Base-by-base conservation (phyloP, 805 yeast genomes). In the Debaryomyces maramus region DNA sequence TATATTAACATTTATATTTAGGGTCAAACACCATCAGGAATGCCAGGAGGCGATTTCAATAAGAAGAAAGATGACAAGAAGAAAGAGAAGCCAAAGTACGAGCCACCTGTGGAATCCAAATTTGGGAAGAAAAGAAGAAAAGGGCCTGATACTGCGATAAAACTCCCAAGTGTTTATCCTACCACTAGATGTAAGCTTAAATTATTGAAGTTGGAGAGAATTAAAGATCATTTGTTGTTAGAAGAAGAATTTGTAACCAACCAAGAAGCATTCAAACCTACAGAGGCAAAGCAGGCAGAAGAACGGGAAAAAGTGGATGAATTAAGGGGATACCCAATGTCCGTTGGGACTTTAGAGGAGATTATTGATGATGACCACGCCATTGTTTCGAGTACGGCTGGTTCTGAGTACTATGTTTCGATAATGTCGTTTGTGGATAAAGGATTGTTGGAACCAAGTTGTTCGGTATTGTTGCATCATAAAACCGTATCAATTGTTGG, bases 361-460 rank as follows among this genome's bases (percentile, higher is more conserved):
- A 88, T 93, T 46, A 88, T 93, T 52, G 99, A 93, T 60, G 99
- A 93, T 64, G 99, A 93, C 61, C 99, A 93, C 65, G 99, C 99
- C 14, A 93, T 93, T 71, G 97, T 93, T 32, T 88, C 97, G 34
- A 83, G 95, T 39, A 82, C 95, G 5, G 88, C 96, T 9, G 97
- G 98, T 16, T 96, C 98, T 5, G 99, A 93, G 67, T 93, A 90
- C 65, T 93, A 93, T 60, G 99, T 93, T 24, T 85, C 96, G 5
- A 93, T 93, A 51, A 72, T 95, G 67, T 88, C 97, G 8, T 93
- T 93, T 73, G 99, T 93, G 13, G 99, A 93, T 65, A 93, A 93
- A 67, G 97, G 93, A 41, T 70, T 91, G 45, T 71, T 93, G 47
- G 98, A 93, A 64, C 99, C 98, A 0, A 97, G 98, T 6, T 91